Base-by-base conservation (phyloP, 768 basidiomycete species). In the Amanita brunnescens region DNA sequence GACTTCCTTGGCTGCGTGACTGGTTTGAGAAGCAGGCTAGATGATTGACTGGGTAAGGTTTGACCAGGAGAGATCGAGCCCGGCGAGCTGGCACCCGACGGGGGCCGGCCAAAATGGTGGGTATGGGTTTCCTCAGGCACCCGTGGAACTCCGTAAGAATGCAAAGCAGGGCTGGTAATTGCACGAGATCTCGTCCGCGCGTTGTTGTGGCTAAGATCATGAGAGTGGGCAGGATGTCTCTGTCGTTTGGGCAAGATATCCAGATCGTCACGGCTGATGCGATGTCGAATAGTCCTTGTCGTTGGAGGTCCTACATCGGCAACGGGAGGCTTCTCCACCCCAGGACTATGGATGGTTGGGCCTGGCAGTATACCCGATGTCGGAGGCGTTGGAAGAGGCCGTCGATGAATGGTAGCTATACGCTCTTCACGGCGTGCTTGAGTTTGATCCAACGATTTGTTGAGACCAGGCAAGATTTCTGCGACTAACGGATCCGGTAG, bases 201-300 rank as follows among this genome's bases (percentile, higher is more conserved):
- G 21, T 44, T 51, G 42, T 32, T 44, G 33, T 41, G 50, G 18
- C 32, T 41, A 32, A 51, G 50, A 42, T 44, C 50, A 21, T 44
- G 41, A 13, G 50, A 33, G 9, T 33, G n/a, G 14, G 10, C 21
- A 5, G 18, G 34, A 23, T 21, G 7, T 10, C 21, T 48, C 16
- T 14, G 47, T 3, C n/a, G n/a, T n/a, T n/a, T n/a, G n/a, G 33
- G 33, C 9, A 35, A 35, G 47, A 48, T 48, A 12, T 48, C 47
- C 34, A 48, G 14, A 35, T 48, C 47, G 26, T 48, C 47, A 5
- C 35, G 33, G n/a, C 47, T 48, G 6, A 20, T 24, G n/a, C 18
- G 35, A 26, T 48, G 47, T 38, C 47, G 47, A 24, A 48, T 38
- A 12, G 24, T 38, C 23, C 45, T 47, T 47, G 45, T 20, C 60